Percentiles rank a stretch among this genome's conserved stretches.
Conservation (phyloP, 73 alveolate species). For the Paramecium primaurelia region DNA sequence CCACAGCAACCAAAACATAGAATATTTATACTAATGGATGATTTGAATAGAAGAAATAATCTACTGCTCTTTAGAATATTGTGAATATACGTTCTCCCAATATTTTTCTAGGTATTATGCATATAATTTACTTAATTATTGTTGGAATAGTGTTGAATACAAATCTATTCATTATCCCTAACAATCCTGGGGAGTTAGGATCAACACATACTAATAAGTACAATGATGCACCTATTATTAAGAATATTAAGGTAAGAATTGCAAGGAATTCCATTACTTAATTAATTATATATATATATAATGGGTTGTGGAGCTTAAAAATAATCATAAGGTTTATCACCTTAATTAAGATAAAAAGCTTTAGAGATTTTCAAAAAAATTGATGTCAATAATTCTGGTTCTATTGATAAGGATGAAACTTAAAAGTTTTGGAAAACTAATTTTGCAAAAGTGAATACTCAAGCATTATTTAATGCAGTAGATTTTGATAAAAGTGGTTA, state of each 20-base stretch:
- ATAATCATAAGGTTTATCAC: conserved; percentile 1
- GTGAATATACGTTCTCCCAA: neutral
- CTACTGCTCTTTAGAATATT: neutral
- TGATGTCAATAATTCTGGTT: conserved; percentile 43
- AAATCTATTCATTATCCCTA: conserved; percentile 54
- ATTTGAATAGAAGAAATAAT: conserved; percentile 49
- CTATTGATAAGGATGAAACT: conserved; percentile 49
- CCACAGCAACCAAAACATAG: conserved; percentile 54
- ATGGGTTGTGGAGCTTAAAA: conserved; percentile 28
- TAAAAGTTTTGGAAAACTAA: conserved; percentile 49
- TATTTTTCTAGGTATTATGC: neutral
- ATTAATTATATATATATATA: neutral
- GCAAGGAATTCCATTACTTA: neutral
- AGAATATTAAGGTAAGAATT: neutral
- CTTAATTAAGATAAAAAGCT: conserved; percentile 23
- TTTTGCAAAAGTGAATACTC: conserved; percentile 52
- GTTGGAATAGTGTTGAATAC: conserved; percentile 41
- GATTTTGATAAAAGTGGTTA: conserved; percentile 58
- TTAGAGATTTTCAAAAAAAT: conserved; percentile 11
- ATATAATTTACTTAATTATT: neutral
- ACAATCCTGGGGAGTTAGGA: conserved; percentile 54
- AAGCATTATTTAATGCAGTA: conserved; percentile 49
- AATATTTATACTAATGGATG: conserved; percentile 59
- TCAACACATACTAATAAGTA: conserved; percentile 55
- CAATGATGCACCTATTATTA: conserved; percentile 37